Evolutionary conservation across 768 basidiomycete genomes (phyloP), one percentile per base, ranked within the genome.

Genomic region (Macrolepiota fuliginosa): DNA sequence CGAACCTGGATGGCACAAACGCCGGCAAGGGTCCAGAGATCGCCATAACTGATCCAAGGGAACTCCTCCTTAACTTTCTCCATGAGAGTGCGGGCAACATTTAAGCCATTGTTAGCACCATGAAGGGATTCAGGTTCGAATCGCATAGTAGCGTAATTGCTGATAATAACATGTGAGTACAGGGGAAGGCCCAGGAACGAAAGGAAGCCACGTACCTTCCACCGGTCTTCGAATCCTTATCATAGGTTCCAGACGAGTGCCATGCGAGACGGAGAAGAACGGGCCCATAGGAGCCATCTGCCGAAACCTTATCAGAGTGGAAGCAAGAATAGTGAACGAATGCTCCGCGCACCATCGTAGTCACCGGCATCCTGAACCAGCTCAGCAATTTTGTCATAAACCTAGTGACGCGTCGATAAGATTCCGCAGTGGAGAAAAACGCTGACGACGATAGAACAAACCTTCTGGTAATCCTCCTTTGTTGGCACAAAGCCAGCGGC

Each of bases 91-190:
- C 96, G 91, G 42, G 94, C 96, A 58, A 94, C 71, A 63, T 89
- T 75, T 58, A 96, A 80, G 27, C 94, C 94, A 27, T 85, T 85
- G 74, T 96, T 96, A 54, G 93, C 94, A 37, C 79, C 85, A 70
- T 98, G 94, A 29, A 81, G 71, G 11, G 94, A 71, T 72, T 98
- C 96, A 42, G 96, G 92, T 57, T 87, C 84, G 76, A 98, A 99
- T 59, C 96, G 91, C 96, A 99, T 99, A 24, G 96, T 98, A 2
- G 97, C 96, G 66, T 93, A 95, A 83, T 99, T 98, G 81, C 92
- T 90, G 70, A 29, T 45, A 62, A 51, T 25, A 57, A 25, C 19
- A 65, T 50, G 45, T 46, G 55, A 50, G 65, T 66, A 55, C 62
- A 40, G 53, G 42, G 35, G 51, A 50, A 13, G 27, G 59, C 24